Evolutionary conservation across 257 asterid species (phyloP).

Genomic region (Cinchona pubescens): DNA sequence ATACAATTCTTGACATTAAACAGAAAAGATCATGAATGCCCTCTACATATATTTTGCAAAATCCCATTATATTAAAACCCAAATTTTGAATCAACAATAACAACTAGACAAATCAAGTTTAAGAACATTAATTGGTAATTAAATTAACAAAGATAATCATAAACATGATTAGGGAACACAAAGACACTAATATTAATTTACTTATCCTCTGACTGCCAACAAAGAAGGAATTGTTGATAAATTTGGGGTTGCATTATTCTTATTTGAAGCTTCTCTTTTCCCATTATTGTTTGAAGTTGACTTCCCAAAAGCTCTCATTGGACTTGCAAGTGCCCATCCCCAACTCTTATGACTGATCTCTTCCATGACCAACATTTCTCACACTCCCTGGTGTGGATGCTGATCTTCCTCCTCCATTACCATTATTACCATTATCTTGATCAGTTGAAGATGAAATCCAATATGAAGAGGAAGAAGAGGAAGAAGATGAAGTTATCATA

Average conservation of each 20-base stretch:
- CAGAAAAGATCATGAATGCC: slow-evolving; percentile 14
- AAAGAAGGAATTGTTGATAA: slow-evolving; percentile 84
- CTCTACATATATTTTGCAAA: slow-evolving; percentile 6
- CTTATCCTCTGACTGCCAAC: slow-evolving; percentile 54
- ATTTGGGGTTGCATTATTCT: slow-evolving; percentile 64
- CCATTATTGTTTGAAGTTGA: slow-evolving; percentile 39
- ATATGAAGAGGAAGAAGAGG: slow-evolving; percentile 70
- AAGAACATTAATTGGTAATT: slow-evolving; percentile 21
- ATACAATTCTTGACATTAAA: slow-evolving; percentile 8
- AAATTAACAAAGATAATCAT: slow-evolving; percentile 31
- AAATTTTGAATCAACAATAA: slow-evolving; percentile 28
- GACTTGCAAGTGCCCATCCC: slow-evolving; percentile 99
- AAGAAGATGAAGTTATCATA: slow-evolving; percentile 73
- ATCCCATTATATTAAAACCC: slow-evolving; percentile 12
- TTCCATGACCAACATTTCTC: slow-evolving; percentile 58
- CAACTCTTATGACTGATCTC: slow-evolving; percentile 89
- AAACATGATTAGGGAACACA: slow-evolving; percentile 34
- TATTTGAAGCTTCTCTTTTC: slow-evolving; percentile 51
- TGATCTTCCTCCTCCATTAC: slow-evolving; percentile 29
- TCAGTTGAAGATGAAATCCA: slow-evolving; percentile 56
- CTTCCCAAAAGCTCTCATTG: slow-evolving; percentile 87
- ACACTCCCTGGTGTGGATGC: slow-evolving; percentile 27
- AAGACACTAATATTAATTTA: no score
- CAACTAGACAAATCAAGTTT: slow-evolving; percentile 14
- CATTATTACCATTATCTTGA: slow-evolving; percentile 38